Evolutionary conservation across 495 filamentous ascomycete genomes (phyloP), one percentile per base, ranked within the genome.

Genomic region (Penicilliopsis zonata): DNA sequence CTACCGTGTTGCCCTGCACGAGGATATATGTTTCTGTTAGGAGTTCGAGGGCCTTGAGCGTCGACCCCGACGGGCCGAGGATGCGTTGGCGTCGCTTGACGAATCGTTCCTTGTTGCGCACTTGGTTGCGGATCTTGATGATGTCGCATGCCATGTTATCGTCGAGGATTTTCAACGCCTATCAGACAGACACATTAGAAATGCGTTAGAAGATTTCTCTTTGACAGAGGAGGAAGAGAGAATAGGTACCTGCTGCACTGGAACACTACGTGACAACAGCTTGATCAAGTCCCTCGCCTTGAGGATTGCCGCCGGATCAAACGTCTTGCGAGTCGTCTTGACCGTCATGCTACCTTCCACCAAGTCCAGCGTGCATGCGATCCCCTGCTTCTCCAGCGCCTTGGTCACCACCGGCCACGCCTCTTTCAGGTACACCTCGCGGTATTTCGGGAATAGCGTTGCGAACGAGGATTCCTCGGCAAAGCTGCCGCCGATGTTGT

Each of bases 311-410:
- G 88, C 87, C 5, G 90, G 90, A 48, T 99, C 90, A 49, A 68
- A 96, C 13, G 90, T 99, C 55, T 94, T 88, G 44, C 86, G 65
- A 2, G 90, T 98, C 13, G 88, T 95, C 52, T 86, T 87, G 30
- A 95, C 87, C 0, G 80, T 82, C 90, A 95, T 94, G 57, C 76
- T 83, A 43, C 90, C 90, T 53, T 95, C 86, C 4, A 96, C 80
- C 50, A 96, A 70, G 70, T 98, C 88, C 13, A 98, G 74, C 13
- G 80, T 82, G 47, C 87, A 94, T 12, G 77, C 80, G 28, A 96
- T 82, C 41, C 80, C 78, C 39, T 73, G 61, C 57, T 83, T 87
- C 46, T 86, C 81, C 39, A 94, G 72, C 1, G 80, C 59, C 36
- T 78, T 76, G 15, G 86, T 96, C 24, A 82, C 63, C 30, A 71